phyloP scores from a whole-genome alignment of 805 yeast species.

The Tetrapisispora phaffii region DNA sequence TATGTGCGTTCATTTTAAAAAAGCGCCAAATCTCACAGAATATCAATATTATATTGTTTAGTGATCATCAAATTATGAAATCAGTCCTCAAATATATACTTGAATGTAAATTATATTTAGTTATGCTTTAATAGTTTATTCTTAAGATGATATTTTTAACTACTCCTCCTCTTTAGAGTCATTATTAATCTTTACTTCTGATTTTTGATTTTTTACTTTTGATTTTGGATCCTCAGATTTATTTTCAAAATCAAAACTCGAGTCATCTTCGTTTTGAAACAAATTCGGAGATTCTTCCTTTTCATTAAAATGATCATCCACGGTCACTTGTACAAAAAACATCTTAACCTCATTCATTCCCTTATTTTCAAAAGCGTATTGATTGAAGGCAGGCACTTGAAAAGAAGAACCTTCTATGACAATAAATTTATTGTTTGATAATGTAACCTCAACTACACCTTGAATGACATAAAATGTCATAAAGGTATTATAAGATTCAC shows the following conservation, averaged over 20 bases:
- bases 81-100: not conserved
- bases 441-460: constrained; percentile 60
- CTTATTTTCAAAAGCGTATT: constrained; percentile 56
- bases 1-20: too few species aligned
- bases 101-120: not conserved
- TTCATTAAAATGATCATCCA: constrained; percentile 8
- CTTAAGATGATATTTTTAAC: not conserved
- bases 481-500: constrained; percentile 48
- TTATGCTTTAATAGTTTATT: too few species aligned
- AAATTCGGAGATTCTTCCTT: not conserved
- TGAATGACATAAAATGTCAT: constrained; percentile 65
- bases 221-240: not conserved
- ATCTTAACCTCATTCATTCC: constrained; percentile 50
- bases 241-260: not conserved
- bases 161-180: not conserved
- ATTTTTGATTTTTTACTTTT: not conserved
- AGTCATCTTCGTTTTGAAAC: not conserved
- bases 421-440: constrained; percentile 49
- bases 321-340: constrained; percentile 63
- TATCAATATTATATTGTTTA: too few species aligned
- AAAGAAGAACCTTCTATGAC: constrained; percentile 68
- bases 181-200: not conserved
- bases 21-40: not conserved
- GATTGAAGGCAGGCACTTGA: constrained; percentile 70
- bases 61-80: not conserved